Base-by-base conservation (phyloP, 345 rosid genomes). In the Populus ilicifolia region DNA sequence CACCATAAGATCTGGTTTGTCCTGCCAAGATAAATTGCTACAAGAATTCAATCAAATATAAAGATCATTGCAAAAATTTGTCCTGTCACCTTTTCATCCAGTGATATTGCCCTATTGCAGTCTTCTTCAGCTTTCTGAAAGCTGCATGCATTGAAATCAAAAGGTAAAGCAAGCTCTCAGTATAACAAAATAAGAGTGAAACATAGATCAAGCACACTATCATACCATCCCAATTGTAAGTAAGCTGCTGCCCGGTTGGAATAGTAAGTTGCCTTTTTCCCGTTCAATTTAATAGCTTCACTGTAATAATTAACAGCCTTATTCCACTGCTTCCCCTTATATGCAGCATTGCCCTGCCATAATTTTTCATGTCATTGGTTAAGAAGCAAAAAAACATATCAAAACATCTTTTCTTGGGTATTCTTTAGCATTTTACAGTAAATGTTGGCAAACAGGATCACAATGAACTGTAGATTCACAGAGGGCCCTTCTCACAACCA, bases 101-200 rank as follows among this genome's bases (percentile, higher is more conserved):
- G 91, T 65, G 84, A 89, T 46, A 95, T 84, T 52, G 99, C 98
- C 80, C 75, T 83, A 8, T 79, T 86, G 86, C 98, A 91, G 80
- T 95, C 99, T 79, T 89, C 91, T 85, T 95, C 96, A 67, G 99
- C 98, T 90, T 92, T 86, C 81, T 88, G 90, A 78, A 90, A 95
- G 85, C 99, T 95, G 89, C 84, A 86, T 13, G 64, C 13, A 76
- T 14, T 33, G 21, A 66, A 61, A 61, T 35, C 64, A 78, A 72
- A 69, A 54, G 30, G 25, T 63, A 69, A 36, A 21, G 23, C 65
- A 67, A 35, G 21, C 62, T 36, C 13, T 62, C 35, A 39, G 33
- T 1, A 10, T 21, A 71, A 38, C 4, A 68, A 25, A 17, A 80
- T 72, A 72, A 63, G 13, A 54, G 66, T 72, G 27, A 72, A 66